A percentile compares a stretch with the other conserved stretches of the same genome.
Evolutionary conservation across 169 alveolate genomes (phyloP).

Genomic region (Eimeria tenella): DNA sequence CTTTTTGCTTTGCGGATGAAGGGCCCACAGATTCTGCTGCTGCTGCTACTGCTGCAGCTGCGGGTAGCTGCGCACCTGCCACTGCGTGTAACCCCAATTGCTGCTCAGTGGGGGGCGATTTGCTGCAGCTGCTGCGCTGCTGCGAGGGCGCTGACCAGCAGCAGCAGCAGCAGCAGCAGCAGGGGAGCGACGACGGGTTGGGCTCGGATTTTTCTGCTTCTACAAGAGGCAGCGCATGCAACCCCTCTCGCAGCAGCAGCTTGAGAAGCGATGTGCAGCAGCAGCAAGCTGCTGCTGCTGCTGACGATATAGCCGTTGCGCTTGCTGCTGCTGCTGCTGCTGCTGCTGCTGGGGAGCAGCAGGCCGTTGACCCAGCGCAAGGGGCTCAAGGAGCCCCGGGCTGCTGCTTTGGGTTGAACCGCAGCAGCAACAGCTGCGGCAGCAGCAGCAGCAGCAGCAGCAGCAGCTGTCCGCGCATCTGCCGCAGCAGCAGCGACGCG

Average conservation of each 20-base stretch:
- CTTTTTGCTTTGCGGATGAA: background rate
- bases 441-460: constrained; percentile 8
- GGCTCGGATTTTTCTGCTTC: background rate
- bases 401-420: too few species aligned
- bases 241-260: background rate
- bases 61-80: constrained; percentile 3
- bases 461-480: background rate
- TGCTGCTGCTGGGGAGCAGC: constrained; percentile 10
- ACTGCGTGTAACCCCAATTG: background rate
- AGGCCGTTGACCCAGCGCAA: background rate
- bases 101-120: background rate
- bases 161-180: constrained; percentile 36
- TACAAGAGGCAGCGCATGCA: background rate
- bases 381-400: background rate
- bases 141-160: background rate
- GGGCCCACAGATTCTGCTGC: background rate
- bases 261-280: constrained; percentile 13
- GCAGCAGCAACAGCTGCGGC: constrained; percentile 20
- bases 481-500: constrained; percentile 26
- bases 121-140: too few species aligned
- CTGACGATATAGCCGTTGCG: background rate
- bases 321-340: constrained; percentile 13
- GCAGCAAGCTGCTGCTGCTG: constrained; percentile 26
- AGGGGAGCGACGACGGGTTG: background rate
- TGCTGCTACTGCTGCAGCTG: background rate